phyloP scores from a whole-genome alignment of 176 grass and related monocot species.

The Rhipidocladum racemiflorum region DNA sequence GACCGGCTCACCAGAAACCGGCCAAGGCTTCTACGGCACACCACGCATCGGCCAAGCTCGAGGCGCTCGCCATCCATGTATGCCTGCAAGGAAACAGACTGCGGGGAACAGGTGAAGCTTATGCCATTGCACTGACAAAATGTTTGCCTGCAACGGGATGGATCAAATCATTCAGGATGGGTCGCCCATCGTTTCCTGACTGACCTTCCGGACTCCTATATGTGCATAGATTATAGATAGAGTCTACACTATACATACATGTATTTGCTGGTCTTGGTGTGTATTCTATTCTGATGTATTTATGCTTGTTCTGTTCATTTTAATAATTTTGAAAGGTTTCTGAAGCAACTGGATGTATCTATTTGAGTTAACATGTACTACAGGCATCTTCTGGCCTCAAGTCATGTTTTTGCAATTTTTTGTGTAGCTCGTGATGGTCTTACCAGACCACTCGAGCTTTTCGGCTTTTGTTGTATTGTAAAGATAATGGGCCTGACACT shows the following conservation, averaged over 20 bases:
- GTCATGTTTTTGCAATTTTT: not conserved
- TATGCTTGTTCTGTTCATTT: conserved; percentile 21
- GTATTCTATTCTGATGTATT: conserved; percentile 38
- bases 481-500: conserved; percentile 11
- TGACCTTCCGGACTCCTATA: not conserved
- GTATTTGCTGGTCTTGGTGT: conserved; percentile 29
- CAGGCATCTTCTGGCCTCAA: conserved; percentile 26
- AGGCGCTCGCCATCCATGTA: too few relatives aligned
- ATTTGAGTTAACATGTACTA: conserved; percentile 12
- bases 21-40: too few relatives aligned
- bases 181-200: too few relatives aligned
- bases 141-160: too few relatives aligned
- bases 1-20: too few relatives aligned
- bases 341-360: conserved; percentile 32
- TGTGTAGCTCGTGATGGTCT: conserved; percentile 28
- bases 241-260: conserved; percentile 38
- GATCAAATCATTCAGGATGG: too few relatives aligned
- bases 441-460: conserved; percentile 18
- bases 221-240: conserved; percentile 47
- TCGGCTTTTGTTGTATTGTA: conserved; percentile 29
- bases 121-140: too few relatives aligned
- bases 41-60: too few relatives aligned
- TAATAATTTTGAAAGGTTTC: conserved; percentile 15
- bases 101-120: conserved; percentile 27
- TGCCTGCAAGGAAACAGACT: conserved; percentile 27